Evolutionary conservation across 306 rosid genomes (phyloP), one percentile per base, ranked within the genome.

Genomic region (Mimosa pudica): DNA sequence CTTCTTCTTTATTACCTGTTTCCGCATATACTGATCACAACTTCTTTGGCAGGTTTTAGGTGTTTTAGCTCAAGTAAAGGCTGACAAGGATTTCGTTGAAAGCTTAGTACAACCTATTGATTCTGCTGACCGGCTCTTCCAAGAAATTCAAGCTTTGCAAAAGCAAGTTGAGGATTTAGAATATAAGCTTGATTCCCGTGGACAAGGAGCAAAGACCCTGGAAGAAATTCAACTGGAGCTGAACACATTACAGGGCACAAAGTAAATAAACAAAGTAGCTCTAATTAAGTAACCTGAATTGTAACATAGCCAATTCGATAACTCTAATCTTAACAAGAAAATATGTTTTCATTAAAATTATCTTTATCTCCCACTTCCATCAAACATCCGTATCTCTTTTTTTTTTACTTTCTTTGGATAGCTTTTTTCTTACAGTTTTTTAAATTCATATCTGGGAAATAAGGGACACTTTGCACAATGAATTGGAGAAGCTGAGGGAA

Each of bases 171-270:
- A 91, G 74, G 97, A 89, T 33, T 88, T 92, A 84, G 97, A 86
- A 80, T 74, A 86, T 82, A 85, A 85, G 84, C 97, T 87, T 86
- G 89, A 83, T 79, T 85, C 74, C 77, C 88, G 84, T 77, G 97
- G 93, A 77, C 92, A 88, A 64, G 94, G 90, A 78, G 89, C 81
- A 64, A 89, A 74, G 85, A 82, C 97, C 47, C 30, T 87, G 76
- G 92, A 92, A 82, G 97, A 94, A 83, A 85, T 91, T 89, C 90
- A 91, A 61, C 80, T 60, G 10, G 97, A 94, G 85, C 85, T 94
- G 80, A 85, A 85, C 85, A 75, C 87, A 17, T 85, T 91, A 84
- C 97, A 88, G 75, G 80, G 80, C 42, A 87, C 85, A 79, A 91
- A 86, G 97, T 94, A 92, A 81, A 45, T 61, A 67, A 66, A 36